phyloP scores from a whole-genome alignment of 805 yeast genomes.

The Clavispora phyllophila region DNA sequence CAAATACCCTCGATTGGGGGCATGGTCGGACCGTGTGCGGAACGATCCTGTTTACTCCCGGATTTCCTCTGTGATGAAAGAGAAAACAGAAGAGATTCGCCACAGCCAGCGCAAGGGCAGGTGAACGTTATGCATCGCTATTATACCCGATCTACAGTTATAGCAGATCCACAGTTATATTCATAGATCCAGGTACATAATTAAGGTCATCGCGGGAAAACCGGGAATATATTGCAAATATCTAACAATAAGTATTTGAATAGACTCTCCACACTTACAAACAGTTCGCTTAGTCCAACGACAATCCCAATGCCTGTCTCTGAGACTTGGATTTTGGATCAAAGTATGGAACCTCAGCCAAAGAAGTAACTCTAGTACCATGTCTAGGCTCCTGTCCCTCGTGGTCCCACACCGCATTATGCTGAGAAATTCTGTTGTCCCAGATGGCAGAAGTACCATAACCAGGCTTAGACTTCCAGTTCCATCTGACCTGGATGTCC shows the following conservation, averaged over 20 bases:
- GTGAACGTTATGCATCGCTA: too few relatives aligned
- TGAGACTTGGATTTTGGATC: conserved; percentile 48
- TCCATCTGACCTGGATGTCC: conserved; percentile 40
- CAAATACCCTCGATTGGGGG: conserved; percentile 31
- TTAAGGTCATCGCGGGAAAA: too few relatives aligned
- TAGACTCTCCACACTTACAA: too few relatives aligned
- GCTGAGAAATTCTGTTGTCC: conserved; percentile 56
- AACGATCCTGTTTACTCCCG: conserved; percentile 30
- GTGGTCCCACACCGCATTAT: conserved; percentile 51
- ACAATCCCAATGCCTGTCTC: conserved; percentile 46
- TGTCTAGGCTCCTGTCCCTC: conserved; percentile 38
- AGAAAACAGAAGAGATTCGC: conserved; percentile 18
- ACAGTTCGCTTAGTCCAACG: conserved; percentile 15
- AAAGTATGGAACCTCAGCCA: conserved; percentile 51
- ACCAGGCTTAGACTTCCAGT: conserved; percentile 22
- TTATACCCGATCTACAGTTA: too few relatives aligned
- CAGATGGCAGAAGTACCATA: conserved; percentile 51
- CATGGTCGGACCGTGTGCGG: conserved; percentile 32
- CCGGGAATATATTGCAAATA: too few relatives aligned
- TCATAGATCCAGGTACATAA: too few relatives aligned
- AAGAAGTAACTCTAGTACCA: conserved; percentile 37
- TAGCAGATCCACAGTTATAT: too few relatives aligned
- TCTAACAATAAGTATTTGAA: too few relatives aligned
- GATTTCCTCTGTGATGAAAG: conserved; percentile 28
- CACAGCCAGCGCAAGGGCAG: background rate